A percentile compares a stretch with the other conserved stretches of the same genome.
phyloP scores from a whole-genome alignment of 495 filamentous ascomycete genomes.

The Sabuloglossum arenarium region DNA sequence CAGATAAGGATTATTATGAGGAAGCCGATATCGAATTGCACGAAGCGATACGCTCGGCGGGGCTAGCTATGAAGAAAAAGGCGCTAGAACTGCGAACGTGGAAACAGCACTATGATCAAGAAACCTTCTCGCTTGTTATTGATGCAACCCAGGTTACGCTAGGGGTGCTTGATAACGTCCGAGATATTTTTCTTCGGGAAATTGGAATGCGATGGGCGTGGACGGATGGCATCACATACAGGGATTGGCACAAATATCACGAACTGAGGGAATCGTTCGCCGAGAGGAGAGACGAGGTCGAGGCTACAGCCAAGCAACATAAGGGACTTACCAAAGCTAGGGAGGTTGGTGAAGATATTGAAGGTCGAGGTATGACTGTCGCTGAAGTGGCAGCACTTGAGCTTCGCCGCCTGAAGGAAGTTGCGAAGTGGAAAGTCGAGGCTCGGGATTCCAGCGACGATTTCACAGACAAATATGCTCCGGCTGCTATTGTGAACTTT shows the following conservation, averaged over 20 bases:
- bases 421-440: conserved; percentile 67
- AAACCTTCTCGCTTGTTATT: conserved; percentile 44
- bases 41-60: conserved; percentile 45
- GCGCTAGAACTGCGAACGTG: conserved; percentile 66
- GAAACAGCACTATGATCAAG: conserved; percentile 50
- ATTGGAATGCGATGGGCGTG: conserved; percentile 96
- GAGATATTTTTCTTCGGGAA: conserved; percentile 78
- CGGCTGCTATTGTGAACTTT: background rate
- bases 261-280: conserved; percentile 63
- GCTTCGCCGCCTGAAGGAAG: conserved; percentile 61
- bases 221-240: conserved; percentile 89
- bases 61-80: conserved; percentile 54
- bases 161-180: conserved; percentile 59
- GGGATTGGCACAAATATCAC: conserved; percentile 88
- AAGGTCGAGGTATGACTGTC: conserved; percentile 56
- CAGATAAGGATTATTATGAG: conserved; percentile 29
- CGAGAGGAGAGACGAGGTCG: conserved; percentile 66
- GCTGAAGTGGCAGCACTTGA: conserved; percentile 71
- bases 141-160: conserved; percentile 65
- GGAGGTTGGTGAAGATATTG: conserved; percentile 41
- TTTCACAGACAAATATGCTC: conserved; percentile 33
- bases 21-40: conserved; percentile 41
- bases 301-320: conserved; percentile 48
- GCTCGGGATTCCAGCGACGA: conserved; percentile 56
- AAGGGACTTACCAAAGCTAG: conserved; percentile 49